Percentiles rank a stretch among this genome's conserved stretches.
These are phyloP conservation scores for Penicillium sclerotigenum DNA, from an alignment of 2,329 filamentous ascomycete genomes.

Conservation along the genomic window DNA sequence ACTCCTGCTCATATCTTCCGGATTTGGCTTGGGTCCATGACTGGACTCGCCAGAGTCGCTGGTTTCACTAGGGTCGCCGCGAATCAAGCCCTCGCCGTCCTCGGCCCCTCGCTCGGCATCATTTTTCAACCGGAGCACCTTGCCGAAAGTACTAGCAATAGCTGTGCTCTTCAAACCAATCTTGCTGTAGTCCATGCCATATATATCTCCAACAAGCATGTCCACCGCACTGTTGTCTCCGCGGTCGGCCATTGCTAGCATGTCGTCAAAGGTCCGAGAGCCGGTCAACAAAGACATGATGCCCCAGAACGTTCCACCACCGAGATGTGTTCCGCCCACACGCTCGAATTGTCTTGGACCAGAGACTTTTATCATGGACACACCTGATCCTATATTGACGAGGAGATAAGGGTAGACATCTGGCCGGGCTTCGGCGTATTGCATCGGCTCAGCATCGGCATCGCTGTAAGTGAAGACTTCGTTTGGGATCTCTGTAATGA, in stretches of 20 bases:
- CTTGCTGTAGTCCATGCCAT: conserved; percentile 91
- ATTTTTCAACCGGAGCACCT: conserved; percentile 90
- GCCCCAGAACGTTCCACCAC: conserved; percentile 97
- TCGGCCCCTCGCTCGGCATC: conserved; percentile 76
- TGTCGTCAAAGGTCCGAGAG: conserved; percentile 94
- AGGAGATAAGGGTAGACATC: conserved; percentile 95
- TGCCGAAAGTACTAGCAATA: conserved; percentile 94
- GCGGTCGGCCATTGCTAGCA: conserved; percentile 84
- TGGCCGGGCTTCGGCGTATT: conserved; percentile 72
- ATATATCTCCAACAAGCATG: conserved; percentile 96
- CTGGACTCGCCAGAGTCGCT: conserved; percentile 38
- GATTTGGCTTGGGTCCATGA: conserved; percentile 58
- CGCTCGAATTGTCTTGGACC: conserved; percentile 82
- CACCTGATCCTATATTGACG: conserved; percentile 96
- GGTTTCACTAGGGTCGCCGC: conserved; percentile 42
- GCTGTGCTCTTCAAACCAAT: conserved; percentile 94
- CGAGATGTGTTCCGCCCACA: conserved; percentile 90
- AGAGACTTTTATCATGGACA: conserved; percentile 95
- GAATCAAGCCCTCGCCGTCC: conserved; percentile 60
- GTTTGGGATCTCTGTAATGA: conserved; percentile 94
- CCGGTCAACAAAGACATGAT: conserved; percentile 86
- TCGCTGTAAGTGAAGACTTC: conserved; percentile 98
- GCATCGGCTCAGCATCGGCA: conserved; percentile 78
- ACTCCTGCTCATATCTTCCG: conserved; percentile 83
- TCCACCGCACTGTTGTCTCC: conserved; percentile 93